Base-by-base conservation (phyloP, 768 basidiomycete genomes). In the Suillus tomentosus region DNA sequence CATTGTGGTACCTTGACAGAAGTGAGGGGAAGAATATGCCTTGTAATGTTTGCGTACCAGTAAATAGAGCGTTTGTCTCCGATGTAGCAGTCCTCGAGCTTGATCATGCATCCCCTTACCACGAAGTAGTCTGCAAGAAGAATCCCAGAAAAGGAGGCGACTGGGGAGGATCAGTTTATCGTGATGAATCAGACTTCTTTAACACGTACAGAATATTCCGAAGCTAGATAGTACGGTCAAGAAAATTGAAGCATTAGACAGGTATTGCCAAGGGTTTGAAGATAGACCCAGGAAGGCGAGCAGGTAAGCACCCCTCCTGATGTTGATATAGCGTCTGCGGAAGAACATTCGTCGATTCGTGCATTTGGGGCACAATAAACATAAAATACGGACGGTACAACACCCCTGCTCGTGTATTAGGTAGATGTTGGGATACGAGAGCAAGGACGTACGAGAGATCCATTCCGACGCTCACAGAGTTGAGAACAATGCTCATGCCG, bases 401-500 rank as follows among this genome's bases (percentile, higher is more conserved):
- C 31, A 36, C 53, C 53, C 19, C 53, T 40, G 24, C 11, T n/a
- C 11, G 19, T 54, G 11, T 54, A 19, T 54, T 7, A 54, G 53
- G 10, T 36, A n/a, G 5, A 36, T n/a, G 11, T 34, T 54, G 7
- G 13, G 19, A 36, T 3, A 54, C 13, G 53, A 5, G 34, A 36
- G 11, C 1, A 47, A 22, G 40, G 47, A 24, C 67, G 54, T 61
- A 64, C 67, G 68, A 64, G 37, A 69, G 53, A 68, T 69, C 68
- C 68, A 69, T 69, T 22, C 68, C 68, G 14, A 60, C 63, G 58
- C 67, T 68, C 53, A 69, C 67, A 45, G 67, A 68, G 53, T 69
- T 69, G 56, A 68, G 48, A 42, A 68, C 68, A 50, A 69, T 68
- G 59, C 57, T 68, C 53, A 69, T 65, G 19, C 66, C 67, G 27